These are phyloP conservation scores for Lentinula novae-zelandiae DNA, from an alignment of 1,284 basidiomycete species.

Conservation along the genomic window DNA sequence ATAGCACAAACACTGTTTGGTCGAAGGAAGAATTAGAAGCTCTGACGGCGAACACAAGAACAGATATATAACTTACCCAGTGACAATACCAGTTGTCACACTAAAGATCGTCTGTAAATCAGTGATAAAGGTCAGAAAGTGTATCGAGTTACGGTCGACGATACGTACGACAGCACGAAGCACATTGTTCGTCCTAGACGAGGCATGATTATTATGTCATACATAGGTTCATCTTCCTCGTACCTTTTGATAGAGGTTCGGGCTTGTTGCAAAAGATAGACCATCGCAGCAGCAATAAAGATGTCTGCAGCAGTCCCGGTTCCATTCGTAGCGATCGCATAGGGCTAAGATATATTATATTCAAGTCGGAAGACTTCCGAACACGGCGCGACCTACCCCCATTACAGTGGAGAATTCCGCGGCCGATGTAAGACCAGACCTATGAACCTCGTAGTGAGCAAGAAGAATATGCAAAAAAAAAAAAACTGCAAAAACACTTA, in stretches of 20 bases:
- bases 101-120: background rate
- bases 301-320: constrained; percentile 4
- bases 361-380: background rate
- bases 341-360: background rate
- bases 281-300: constrained; percentile 5
- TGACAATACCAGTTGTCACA: background rate
- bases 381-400: background rate
- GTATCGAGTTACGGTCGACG: background rate
- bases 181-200: background rate
- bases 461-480: no score
- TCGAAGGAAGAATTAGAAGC: no score
- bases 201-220: background rate
- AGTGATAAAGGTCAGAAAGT: background rate
- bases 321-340: constrained; percentile 5
- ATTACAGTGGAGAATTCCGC: background rate
- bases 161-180: background rate
- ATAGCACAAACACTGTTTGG: constrained; percentile 9
- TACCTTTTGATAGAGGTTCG: constrained; percentile 1
- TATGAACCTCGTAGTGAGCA: background rate
- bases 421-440: background rate
- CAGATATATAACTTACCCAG: background rate
- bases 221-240: background rate
- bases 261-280: constrained; percentile 1
- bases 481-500: background rate
- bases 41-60: background rate